Conservation (phyloP, 2,329 filamentous ascomycete species). For the Hymenoscyphus fructigenus region DNA sequence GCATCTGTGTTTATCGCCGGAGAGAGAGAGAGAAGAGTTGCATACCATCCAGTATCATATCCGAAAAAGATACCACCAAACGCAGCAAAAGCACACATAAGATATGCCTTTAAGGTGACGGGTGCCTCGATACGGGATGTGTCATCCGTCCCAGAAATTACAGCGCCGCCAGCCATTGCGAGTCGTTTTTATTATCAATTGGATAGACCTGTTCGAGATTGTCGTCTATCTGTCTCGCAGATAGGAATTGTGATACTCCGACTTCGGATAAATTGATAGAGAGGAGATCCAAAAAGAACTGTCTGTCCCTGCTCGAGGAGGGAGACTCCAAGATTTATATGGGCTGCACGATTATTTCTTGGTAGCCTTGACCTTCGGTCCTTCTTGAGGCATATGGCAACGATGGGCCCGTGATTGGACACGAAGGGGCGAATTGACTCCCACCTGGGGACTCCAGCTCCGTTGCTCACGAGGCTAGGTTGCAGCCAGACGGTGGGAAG, state of each 20-base stretch:
- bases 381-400: conserved; percentile 8
- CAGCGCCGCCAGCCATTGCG: conserved; percentile 22
- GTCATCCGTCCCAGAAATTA: conserved; percentile 48
- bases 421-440: conserved; percentile 9
- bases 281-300: neutral
- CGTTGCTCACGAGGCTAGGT: conserved; percentile 8
- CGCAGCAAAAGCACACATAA: conserved; percentile 67
- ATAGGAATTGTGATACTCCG: conserved; percentile 7
- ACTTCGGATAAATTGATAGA: neutral
- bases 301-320: neutral
- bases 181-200: neutral
- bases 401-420: conserved; percentile 6
- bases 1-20: too few relatives aligned
- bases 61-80: conserved; percentile 60
- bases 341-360: neutral
- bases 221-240: conserved; percentile 24
- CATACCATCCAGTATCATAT: conserved; percentile 68
- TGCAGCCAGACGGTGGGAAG: conserved; percentile 9
- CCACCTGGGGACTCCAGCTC: conserved; percentile 2
- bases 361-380: conserved; percentile 4
- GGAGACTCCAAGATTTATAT: conserved; percentile 1
- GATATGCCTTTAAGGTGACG: conserved; percentile 65
- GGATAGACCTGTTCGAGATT: neutral
- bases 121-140: conserved; percentile 66
- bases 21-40: too few relatives aligned